These are phyloP conservation scores for Globisporangium nagaii DNA, from an alignment of 352 stramenopile genomes.

Conservation along the genomic window DNA sequence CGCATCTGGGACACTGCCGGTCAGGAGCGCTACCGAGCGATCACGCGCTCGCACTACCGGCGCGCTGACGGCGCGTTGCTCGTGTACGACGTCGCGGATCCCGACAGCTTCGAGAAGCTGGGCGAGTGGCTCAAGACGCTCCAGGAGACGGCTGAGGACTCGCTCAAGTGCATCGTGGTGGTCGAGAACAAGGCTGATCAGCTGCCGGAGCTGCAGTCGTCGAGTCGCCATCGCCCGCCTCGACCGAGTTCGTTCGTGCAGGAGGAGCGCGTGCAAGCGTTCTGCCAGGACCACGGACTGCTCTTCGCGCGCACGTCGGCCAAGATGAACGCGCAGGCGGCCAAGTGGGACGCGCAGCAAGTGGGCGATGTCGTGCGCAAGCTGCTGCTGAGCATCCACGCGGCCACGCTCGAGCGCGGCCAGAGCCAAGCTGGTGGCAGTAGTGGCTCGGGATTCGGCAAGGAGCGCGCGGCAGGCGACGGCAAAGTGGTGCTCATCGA, in stretches of 20 bases:
- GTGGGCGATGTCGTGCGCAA: slow-evolving; percentile 47
- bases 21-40: slow-evolving; percentile 87
- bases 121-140: slow-evolving; percentile 87
- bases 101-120: slow-evolving; percentile 81
- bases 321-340: slow-evolving; percentile 52
- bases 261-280: slow-evolving; percentile 30
- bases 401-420: slow-evolving; percentile 23
- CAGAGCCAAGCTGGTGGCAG: neutral
- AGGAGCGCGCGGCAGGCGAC: neutral
- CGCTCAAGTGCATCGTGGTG: slow-evolving; percentile 83
- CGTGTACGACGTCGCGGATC: slow-evolving; percentile 90
- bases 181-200: slow-evolving; percentile 91
- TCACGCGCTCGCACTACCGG: slow-evolving; percentile 82
- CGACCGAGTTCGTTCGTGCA: slow-evolving; percentile 42
- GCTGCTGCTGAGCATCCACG: slow-evolving; percentile 62
- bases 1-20: slow-evolving; percentile 89
- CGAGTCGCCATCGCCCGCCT: neutral
- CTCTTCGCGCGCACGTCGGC: slow-evolving; percentile 60
- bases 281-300: slow-evolving; percentile 51
- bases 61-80: slow-evolving; percentile 85
- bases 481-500: slow-evolving; percentile 9
- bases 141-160: slow-evolving; percentile 76
- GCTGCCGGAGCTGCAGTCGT: slow-evolving; percentile 16
- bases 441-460: neutral
- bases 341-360: slow-evolving; percentile 53